Evolutionary conservation across 192 early-diverging fungal genomes (phyloP).

Genomic region (Chytriomyces hyalinus): DNA sequence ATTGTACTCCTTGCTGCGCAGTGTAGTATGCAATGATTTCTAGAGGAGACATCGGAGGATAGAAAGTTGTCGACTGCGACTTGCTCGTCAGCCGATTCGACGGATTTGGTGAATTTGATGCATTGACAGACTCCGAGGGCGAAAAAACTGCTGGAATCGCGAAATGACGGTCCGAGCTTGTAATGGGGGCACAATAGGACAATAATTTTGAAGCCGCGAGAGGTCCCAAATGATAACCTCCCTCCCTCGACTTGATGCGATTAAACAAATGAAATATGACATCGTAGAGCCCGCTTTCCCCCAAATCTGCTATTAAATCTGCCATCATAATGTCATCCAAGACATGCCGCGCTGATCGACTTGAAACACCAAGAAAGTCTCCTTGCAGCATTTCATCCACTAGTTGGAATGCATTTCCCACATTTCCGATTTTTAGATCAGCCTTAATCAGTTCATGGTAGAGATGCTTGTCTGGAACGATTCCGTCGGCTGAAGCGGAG

Average conservation of each 20-base stretch:
- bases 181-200: neutral
- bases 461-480: constrained; percentile 2
- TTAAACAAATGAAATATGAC: neutral
- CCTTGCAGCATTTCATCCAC: too few relatives aligned
- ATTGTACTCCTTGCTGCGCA: neutral
- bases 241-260: neutral
- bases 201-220: constrained; percentile 1
- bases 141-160: too few relatives aligned
- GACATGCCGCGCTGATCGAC: neutral
- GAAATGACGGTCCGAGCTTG: too few relatives aligned
- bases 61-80: neutral
- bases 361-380: neutral
- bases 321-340: constrained; percentile 14
- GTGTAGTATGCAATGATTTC: constrained; percentile 9
- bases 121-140: too few relatives aligned
- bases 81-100: too few relatives aligned
- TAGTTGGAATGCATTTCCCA: neutral
- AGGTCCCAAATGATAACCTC: constrained; percentile 1
- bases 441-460: constrained; percentile 26
- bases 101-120: too few relatives aligned
- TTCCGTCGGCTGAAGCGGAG: neutral
- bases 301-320: neutral
- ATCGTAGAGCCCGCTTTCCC: constrained; percentile 5
- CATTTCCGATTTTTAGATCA: constrained; percentile 4
- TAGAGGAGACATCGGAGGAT: constrained; percentile 3